These are phyloP conservation scores for Thymus quinquecostatus DNA, from an alignment of 257 asterid species.

Conservation along the genomic window DNA sequence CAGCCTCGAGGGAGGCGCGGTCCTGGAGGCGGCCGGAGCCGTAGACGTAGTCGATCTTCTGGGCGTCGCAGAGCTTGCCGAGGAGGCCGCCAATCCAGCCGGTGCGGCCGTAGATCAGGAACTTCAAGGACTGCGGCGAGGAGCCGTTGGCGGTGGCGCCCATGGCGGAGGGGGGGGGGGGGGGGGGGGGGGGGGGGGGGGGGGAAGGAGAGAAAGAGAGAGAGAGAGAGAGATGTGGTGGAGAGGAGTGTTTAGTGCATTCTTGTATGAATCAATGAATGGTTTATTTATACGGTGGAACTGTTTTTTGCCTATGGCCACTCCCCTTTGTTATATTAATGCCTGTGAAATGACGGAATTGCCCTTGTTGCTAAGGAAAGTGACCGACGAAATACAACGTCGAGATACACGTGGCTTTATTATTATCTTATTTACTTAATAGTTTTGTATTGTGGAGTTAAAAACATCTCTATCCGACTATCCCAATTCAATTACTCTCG, in stretches of 20 bases:
- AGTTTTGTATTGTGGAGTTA: no score
- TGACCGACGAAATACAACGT: no score
- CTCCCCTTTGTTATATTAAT: no score
- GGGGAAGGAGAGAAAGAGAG: not conserved
- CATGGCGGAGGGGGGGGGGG: constrained; percentile 38
- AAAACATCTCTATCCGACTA: no score
- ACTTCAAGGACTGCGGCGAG: constrained; percentile 52
- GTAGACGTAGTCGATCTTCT: constrained; percentile 54
- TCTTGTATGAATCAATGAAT: constrained; percentile 6
- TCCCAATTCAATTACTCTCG: no score
- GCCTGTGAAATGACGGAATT: no score
- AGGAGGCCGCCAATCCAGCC: constrained; percentile 90
- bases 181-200: constrained; percentile 9
- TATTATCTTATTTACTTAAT: no score
- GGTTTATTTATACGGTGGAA: no score
- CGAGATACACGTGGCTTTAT: no score
- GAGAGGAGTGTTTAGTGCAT: not conserved
- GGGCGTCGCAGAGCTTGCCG: constrained; percentile 81
- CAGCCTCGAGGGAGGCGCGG: constrained; percentile 57
- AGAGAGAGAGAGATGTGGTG: constrained; percentile 7
- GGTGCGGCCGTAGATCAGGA: constrained; percentile 80
- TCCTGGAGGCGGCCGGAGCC: constrained; percentile 82
- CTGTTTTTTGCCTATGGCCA: no score
- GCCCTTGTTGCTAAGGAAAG: no score
- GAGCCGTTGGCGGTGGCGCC: constrained; percentile 72